Percentiles rank a stretch among this genome's conserved stretches.
Conservation (phyloP, 257 asterid species). For the Phtheirospermum japonicum region DNA sequence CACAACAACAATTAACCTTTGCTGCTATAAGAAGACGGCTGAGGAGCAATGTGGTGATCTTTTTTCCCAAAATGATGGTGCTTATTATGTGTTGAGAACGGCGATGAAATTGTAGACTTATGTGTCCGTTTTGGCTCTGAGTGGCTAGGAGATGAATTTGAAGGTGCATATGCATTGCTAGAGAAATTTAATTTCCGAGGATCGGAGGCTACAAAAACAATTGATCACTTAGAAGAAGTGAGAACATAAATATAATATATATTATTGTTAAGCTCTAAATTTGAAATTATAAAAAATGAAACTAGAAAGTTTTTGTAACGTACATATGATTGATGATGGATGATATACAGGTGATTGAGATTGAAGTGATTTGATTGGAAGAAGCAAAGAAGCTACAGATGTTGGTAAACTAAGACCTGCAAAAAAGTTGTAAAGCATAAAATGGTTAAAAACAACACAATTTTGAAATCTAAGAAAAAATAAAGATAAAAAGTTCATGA, state of each 20-base stretch:
- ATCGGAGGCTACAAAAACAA: conserved; percentile 34
- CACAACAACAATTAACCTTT: conserved; percentile 38
- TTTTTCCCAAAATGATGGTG: conserved; percentile 37
- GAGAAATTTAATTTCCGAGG: not conserved
- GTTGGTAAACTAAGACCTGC: conserved; percentile 54
- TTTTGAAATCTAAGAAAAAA: too few species aligned
- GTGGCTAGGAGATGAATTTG: conserved; percentile 29
- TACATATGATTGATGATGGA: conserved; percentile 41
- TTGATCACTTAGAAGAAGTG: not conserved
- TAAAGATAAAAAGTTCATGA: too few species aligned
- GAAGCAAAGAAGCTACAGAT: conserved; percentile 35
- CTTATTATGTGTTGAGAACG: conserved; percentile 29
- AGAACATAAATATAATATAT: too few species aligned
- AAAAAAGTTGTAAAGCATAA: not conserved
- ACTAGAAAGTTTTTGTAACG: not conserved
- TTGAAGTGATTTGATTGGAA: conserved; percentile 33
- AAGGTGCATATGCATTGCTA: conserved; percentile 33
- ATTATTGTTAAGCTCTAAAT: not conserved
- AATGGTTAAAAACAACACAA: not conserved
- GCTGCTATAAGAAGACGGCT: conserved; percentile 31
- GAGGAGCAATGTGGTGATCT: conserved; percentile 39
- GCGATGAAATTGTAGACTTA: conserved; percentile 34
- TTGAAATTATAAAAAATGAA: not conserved
- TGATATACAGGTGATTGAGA: conserved; percentile 29
- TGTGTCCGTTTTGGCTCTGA: conserved; percentile 30